Conservation (phyloP, 2,329 filamentous ascomycete species). For the Trichoderma pleuroti region DNA sequence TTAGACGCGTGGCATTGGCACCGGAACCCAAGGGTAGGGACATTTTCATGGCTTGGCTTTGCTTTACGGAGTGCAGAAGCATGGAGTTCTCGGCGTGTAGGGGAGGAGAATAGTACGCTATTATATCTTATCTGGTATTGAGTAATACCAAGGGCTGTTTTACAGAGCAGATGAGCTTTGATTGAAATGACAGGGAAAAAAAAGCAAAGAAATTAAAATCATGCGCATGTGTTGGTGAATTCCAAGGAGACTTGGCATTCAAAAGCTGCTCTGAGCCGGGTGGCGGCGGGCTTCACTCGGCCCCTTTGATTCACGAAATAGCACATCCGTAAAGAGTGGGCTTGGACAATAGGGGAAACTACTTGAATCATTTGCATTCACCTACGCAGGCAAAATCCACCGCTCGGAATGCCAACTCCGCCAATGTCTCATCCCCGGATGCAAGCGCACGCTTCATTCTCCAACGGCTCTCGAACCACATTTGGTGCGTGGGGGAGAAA, state of each 20-base stretch:
- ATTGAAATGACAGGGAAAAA: background rate
- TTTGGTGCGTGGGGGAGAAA: background rate
- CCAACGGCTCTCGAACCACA: background rate
- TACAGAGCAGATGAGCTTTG: background rate
- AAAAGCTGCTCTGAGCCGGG: background rate
- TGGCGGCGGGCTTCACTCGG: background rate
- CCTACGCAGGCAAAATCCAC: background rate
- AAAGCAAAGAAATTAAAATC: background rate
- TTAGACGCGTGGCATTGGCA: background rate
- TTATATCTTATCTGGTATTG: background rate
- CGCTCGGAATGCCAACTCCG: background rate
- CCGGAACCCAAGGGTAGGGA: background rate
- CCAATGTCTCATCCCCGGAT: background rate
- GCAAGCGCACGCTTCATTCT: background rate
- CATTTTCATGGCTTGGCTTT: constrained; percentile 16
- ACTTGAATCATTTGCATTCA: background rate
- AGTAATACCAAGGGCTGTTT: background rate
- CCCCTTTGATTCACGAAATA: background rate
- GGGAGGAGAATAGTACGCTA: background rate
- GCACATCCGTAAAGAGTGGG: background rate
- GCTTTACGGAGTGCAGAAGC: background rate
- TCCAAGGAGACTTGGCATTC: background rate
- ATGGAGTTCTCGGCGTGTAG: constrained; percentile 18
- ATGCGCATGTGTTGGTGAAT: background rate
- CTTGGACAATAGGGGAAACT: background rate